phyloP scores from a whole-genome alignment of 208 protist species.

The Trypanosoma caninum region DNA sequence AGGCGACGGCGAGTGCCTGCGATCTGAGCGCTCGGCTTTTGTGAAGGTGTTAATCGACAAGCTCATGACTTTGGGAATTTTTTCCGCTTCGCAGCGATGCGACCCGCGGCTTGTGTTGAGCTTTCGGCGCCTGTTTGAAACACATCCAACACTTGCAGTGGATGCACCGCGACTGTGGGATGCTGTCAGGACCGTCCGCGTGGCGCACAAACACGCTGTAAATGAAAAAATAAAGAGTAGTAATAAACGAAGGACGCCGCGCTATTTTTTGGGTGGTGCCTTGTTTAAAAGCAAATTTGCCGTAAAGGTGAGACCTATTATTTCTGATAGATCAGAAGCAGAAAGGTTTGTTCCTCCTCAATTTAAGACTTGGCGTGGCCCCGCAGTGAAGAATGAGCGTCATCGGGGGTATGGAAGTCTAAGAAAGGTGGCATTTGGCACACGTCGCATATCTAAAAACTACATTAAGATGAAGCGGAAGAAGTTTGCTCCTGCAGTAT shows the following conservation, averaged over 20 bases:
- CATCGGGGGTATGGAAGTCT: constrained; percentile 32
- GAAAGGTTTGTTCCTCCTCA: constrained; percentile 65
- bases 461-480: constrained; percentile 71
- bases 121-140: constrained; percentile 70
- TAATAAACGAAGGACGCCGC: too few species aligned
- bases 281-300: constrained; percentile 51
- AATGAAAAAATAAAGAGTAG: constrained; percentile 2
- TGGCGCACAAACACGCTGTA: constrained; percentile 42
- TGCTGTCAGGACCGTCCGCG: constrained; percentile 45
- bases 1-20: constrained; percentile 15
- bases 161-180: constrained; percentile 69
- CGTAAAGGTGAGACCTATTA: constrained; percentile 56
- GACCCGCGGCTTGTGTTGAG: constrained; percentile 48
- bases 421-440: constrained; percentile 58
- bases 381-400: constrained; percentile 11
- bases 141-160: constrained; percentile 24
- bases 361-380: constrained; percentile 72
- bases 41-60: constrained; percentile 20
- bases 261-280: constrained; percentile 24
- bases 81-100: constrained; percentile 3
- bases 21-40: constrained; percentile 6
- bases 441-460: constrained; percentile 63
- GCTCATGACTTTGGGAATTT: background rate
- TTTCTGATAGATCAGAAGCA: constrained; percentile 35
- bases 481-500: constrained; percentile 29